A percentile compares a stretch with the other conserved stretches of the same genome.
These are phyloP conservation scores for Saussurea involucrata DNA, from an alignment of 129 eudicot genomes.

Conservation along the genomic window DNA sequence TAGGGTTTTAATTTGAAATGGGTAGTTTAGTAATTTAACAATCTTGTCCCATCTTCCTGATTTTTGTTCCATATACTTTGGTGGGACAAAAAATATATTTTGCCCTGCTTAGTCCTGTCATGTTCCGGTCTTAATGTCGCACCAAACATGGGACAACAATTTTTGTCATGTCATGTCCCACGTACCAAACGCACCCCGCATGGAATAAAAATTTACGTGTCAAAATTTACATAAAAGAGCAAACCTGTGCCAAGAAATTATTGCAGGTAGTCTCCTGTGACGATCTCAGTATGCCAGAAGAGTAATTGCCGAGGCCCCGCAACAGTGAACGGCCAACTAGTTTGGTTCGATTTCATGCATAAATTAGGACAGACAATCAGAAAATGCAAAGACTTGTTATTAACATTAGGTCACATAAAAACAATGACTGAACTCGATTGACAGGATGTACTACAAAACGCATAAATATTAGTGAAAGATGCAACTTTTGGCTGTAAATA, in stretches of 20 bases:
- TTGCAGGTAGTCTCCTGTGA: constrained; percentile 17
- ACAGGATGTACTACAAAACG: neutral
- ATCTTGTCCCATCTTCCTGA: neutral
- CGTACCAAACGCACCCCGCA: neutral
- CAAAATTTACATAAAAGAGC: neutral
- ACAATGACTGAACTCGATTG: neutral
- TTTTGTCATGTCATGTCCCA: neutral
- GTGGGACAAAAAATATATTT: neutral
- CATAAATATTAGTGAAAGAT: neutral
- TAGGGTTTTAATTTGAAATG: neutral
- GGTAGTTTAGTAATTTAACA: neutral
- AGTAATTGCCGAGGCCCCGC: constrained; percentile 26
- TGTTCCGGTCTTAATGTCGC: neutral
- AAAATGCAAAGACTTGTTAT: neutral
- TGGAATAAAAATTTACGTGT: neutral
- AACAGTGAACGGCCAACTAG: constrained; percentile 32
- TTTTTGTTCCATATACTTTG: neutral
- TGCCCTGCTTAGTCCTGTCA: neutral
- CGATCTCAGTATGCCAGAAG: constrained; percentile 23
- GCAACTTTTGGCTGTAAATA: neutral
- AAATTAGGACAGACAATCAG: constrained; percentile 3
- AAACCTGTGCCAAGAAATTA: constrained; percentile 26
- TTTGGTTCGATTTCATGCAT: constrained; percentile 18
- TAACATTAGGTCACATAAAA: neutral
- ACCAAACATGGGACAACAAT: neutral